Conservation (phyloP, 352 stramenopile species). For the Paralagenidium karlingii region DNA sequence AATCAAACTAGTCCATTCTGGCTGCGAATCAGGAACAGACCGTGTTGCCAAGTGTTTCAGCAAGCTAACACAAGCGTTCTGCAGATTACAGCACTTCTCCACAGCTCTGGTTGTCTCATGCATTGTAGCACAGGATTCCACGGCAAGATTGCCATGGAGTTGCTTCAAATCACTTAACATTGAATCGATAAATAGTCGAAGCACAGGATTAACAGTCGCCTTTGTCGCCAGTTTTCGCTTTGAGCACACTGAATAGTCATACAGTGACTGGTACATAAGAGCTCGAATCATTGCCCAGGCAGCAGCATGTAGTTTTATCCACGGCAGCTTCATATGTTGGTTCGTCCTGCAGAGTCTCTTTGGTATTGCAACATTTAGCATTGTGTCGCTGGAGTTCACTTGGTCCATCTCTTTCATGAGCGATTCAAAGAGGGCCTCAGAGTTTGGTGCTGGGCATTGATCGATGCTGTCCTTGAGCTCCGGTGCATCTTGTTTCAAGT, state of each 20-base stretch:
- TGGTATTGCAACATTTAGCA: too few relatives aligned
- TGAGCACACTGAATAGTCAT: not conserved
- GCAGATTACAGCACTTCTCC: constrained; percentile 26
- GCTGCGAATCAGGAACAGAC: not conserved
- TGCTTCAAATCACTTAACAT: constrained; percentile 52
- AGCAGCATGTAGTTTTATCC: constrained; percentile 66
- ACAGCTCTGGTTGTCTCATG: constrained; percentile 3
- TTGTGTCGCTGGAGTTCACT: constrained; percentile 14
- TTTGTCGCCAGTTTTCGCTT: constrained; percentile 1
- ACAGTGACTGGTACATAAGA: constrained; percentile 72
- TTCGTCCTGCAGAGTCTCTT: too few relatives aligned
- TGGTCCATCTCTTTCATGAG: constrained; percentile 82
- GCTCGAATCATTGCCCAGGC: constrained; percentile 65
- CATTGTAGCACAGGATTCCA: constrained; percentile 1
- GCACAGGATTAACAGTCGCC: constrained; percentile 27
- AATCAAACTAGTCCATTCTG: too few relatives aligned
- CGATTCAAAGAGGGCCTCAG: constrained; percentile 67
- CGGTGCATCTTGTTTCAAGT: too few relatives aligned
- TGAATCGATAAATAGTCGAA: constrained; percentile 36
- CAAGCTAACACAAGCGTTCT: constrained; percentile 48
- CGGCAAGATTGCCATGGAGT: constrained; percentile 11
- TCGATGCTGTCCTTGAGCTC: constrained; percentile 48
- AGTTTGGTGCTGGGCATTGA: constrained; percentile 38
- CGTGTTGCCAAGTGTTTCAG: constrained; percentile 39
- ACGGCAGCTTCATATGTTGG: constrained; percentile 32